Evolutionary conservation across 1,139 yeast genomes (phyloP).

Genomic region (Meyerozyma athensensis): DNA sequence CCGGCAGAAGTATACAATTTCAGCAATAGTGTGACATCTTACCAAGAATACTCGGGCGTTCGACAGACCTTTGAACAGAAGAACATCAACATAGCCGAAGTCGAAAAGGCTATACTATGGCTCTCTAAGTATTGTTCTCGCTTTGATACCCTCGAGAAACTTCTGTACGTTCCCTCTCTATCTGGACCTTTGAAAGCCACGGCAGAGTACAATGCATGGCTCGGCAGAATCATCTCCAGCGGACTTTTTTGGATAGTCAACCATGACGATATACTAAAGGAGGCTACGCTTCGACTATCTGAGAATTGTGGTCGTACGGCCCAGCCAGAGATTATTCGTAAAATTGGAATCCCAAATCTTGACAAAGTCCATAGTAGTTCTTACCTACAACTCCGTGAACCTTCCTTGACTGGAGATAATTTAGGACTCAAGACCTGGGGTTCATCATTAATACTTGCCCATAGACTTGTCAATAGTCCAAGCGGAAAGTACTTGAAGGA

Average conservation of each 20-base stretch:
- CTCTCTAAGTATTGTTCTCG: constrained; percentile 30
- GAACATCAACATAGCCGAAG: constrained; percentile 17
- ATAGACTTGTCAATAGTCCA: constrained; percentile 35
- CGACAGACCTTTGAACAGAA: constrained; percentile 21
- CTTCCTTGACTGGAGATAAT: constrained; percentile 80
- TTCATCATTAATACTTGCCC: constrained; percentile 68
- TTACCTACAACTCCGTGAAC: constrained; percentile 59
- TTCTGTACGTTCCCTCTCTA: constrained; percentile 25
- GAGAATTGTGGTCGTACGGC: constrained; percentile 88
- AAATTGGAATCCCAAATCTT: constrained; percentile 33
- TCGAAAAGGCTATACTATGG: constrained; percentile 37
- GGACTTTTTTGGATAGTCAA: constrained; percentile 47
- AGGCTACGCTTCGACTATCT: constrained; percentile 63
- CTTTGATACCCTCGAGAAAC: constrained; percentile 19
- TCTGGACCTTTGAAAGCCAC: constrained; percentile 21
- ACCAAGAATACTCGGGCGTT: constrained; percentile 9
- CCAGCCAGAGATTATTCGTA: constrained; percentile 63
- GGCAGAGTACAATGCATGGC: constrained; percentile 46
- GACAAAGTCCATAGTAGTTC: constrained; percentile 10
- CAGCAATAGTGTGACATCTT: constrained; percentile 14
- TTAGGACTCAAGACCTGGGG: constrained; percentile 97
- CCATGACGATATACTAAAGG: constrained; percentile 38
- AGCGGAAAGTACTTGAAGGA: constrained; percentile 21
- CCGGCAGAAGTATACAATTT: constrained; percentile 58
- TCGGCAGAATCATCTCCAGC: constrained; percentile 60